Base-by-base conservation (phyloP, 2,329 filamentous ascomycete species). In the Xylariaceae sp. region DNA sequence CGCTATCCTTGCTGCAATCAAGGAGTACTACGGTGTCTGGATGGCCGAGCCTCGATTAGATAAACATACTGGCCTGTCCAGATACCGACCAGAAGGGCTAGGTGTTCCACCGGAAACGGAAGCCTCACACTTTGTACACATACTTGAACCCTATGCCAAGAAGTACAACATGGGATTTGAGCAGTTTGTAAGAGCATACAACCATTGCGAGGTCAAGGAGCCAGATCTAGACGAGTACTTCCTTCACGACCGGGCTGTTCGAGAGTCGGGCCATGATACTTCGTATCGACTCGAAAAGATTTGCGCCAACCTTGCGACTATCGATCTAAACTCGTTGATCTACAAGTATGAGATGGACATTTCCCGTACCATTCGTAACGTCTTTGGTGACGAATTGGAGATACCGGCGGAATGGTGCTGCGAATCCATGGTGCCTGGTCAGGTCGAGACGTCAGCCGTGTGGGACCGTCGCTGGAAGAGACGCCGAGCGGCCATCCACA, bases 271-370 rank as follows among this genome's bases (percentile, higher is more conserved):
- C 12, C 95, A 99, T 73, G 95, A 99, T 71, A 99, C 95, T 2
- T 90, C 90, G 16, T 98, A 98, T 75, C 90, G 95, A 18, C 81
- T 99, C 19, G 95, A 98, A 75, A 88, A 86, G 45, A 83, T 96
- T 20, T 93, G 90, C 66, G 95, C 91, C 10, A 86, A 97, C 70
- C 80, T 98, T 21, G 95, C 93, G 10, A 97, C 93, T 0, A 91
- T 98, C 56, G 95, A 99, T 70, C 82, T 98, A 52, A 98, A 99
- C 77, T 95, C 92, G 23, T 81, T 96, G 26, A 79, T 99, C 23
- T 99, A 95, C 84, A 98, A 98, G 76, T 98, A 98, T 70, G 95
- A 99, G 75, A 88, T 88, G 26, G 95, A 99, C 68, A 97, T 99
- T 71, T 88, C 90, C 2, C 86, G 89, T 59, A 89, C 87, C 7